phyloP scores from a whole-genome alignment of 2,329 filamentous ascomycete species.

The Aspergillus costaricaensis region DNA sequence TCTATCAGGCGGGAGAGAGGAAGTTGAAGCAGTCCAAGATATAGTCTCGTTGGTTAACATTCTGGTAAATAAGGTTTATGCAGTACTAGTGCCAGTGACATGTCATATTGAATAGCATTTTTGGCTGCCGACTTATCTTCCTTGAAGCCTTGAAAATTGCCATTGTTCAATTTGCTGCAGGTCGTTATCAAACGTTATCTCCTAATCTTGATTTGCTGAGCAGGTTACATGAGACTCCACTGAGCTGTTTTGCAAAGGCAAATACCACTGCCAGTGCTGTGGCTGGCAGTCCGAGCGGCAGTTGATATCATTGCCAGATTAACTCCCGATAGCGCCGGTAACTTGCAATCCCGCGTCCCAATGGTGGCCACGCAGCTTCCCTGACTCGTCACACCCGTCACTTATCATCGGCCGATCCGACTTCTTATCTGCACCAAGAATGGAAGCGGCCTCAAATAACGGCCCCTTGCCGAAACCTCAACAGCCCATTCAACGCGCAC shows the following conservation, averaged over 20 bases:
- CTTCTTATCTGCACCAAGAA: not conserved
- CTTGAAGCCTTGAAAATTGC: too few relatives aligned
- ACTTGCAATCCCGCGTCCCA: not conserved
- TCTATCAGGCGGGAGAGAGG: constrained; percentile 51
- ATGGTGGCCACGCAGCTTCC: not conserved
- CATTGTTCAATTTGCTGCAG: too few relatives aligned
- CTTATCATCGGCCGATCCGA: not conserved
- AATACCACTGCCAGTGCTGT: too few relatives aligned
- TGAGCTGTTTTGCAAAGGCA: not conserved
- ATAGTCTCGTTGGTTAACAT: constrained; percentile 7
- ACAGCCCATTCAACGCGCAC: not conserved
- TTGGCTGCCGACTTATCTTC: too few relatives aligned
- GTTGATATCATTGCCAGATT: not conserved
- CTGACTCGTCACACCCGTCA: not conserved
- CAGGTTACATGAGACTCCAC: not conserved
- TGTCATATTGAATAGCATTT: too few relatives aligned
- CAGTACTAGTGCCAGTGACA: not conserved
- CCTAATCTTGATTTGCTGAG: not conserved
- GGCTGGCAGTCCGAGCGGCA: not conserved
- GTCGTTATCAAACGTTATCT: too few relatives aligned
- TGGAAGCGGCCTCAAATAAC: not conserved
- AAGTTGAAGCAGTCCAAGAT: constrained; percentile 34
- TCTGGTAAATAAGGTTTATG: not conserved
- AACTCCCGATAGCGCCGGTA: not conserved
- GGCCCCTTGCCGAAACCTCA: not conserved